Evolutionary conservation across 2,329 filamentous ascomycete species (phyloP).

Genomic region (Ceratocystis huliohia): DNA sequence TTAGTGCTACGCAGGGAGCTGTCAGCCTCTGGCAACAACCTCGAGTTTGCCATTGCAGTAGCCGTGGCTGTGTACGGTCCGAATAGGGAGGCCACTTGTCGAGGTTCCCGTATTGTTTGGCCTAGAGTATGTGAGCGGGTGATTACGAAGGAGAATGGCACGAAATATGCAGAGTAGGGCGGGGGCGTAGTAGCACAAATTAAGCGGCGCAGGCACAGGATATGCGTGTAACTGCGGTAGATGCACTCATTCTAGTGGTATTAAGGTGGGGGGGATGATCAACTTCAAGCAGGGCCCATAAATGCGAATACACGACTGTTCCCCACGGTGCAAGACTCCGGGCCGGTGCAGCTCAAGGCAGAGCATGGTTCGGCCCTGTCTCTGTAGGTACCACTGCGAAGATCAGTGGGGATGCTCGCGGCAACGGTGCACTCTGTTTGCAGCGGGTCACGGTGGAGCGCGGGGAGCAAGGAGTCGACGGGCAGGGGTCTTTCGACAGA

Average conservation of each 20-base stretch:
- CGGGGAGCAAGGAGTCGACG: neutral
- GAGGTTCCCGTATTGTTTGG: conserved; percentile 72
- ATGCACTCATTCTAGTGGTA: neutral
- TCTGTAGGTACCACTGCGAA: neutral
- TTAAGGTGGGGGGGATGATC: neutral
- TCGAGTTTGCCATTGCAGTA: conserved; percentile 82
- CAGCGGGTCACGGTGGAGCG: neutral
- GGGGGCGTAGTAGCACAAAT: neutral
- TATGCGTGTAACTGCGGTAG: neutral
- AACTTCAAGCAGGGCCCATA: conserved; percentile 12
- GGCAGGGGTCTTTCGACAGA: neutral
- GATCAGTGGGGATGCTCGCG: conserved; percentile 7
- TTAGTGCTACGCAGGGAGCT: conserved; percentile 72
- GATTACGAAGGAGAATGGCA: conserved; percentile 35
- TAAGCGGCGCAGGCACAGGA: neutral
- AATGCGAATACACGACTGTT: conserved; percentile 16
- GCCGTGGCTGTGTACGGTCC: conserved; percentile 70
- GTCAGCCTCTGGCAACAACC: conserved; percentile 84
- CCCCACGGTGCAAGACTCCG: conserved; percentile 10
- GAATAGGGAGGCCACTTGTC: conserved; percentile 63
- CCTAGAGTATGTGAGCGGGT: conserved; percentile 61
- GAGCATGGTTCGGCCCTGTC: neutral
- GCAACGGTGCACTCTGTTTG: conserved; percentile 16
- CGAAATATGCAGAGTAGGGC: neutral
- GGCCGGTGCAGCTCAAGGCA: conserved; percentile 10